phyloP scores from a whole-genome alignment of 345 rosid genomes.

The Eutrema yunnanense region DNA sequence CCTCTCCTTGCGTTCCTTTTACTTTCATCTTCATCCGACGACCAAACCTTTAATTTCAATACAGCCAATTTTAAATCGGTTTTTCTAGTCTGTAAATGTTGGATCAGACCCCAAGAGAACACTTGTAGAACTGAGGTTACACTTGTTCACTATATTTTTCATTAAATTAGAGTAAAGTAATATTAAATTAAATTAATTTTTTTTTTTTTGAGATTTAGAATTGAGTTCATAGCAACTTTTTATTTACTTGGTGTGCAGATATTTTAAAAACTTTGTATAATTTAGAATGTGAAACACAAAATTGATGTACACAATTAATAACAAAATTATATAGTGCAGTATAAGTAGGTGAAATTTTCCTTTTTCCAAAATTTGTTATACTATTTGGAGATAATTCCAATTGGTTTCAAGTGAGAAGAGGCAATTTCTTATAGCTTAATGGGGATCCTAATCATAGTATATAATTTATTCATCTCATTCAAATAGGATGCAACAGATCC shows the following conservation, averaged over 20 bases:
- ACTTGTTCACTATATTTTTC: background rate
- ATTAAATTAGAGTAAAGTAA: background rate
- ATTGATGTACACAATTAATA: background rate
- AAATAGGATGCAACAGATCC: background rate
- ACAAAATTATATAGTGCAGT: background rate
- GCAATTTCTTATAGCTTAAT: background rate
- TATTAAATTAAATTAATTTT: background rate
- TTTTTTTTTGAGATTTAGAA: no score
- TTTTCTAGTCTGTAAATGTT: background rate
- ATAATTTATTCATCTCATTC: background rate
- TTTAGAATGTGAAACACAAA: background rate
- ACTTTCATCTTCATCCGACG: constrained; percentile 21
- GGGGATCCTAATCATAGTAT: no score
- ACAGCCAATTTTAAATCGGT: background rate
- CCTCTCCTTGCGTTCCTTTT: constrained; percentile 30
- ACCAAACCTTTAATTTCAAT: constrained; percentile 22
- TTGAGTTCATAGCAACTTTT: background rate
- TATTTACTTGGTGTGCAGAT: background rate
- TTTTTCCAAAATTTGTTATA: background rate
- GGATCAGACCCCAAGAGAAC: background rate
- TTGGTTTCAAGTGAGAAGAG: background rate
- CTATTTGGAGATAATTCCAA: background rate
- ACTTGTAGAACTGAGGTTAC: background rate
- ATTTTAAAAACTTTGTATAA: background rate
- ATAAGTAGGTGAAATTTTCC: background rate